Evolutionary conservation across 495 filamentous ascomycete genomes (phyloP).

Genomic region (Podospora pseudocomata): DNA sequence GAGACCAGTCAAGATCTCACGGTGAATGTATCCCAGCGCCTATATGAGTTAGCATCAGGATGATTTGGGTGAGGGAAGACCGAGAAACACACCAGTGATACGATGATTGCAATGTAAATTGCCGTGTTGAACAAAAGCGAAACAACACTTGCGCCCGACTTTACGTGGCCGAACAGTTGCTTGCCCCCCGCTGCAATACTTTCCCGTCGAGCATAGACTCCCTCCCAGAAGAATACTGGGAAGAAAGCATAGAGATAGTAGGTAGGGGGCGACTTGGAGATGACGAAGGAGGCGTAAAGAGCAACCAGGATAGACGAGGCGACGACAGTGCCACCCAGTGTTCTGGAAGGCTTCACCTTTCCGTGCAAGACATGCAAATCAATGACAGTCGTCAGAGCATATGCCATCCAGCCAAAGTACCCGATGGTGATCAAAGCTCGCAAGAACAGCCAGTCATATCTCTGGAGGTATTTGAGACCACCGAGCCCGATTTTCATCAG

Average conservation of each 20-base stretch:
- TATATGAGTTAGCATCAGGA: conserved; percentile 26
- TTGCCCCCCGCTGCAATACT: conserved; percentile 64
- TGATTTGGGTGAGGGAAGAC: background rate
- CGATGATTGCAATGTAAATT: conserved; percentile 67
- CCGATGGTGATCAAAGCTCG: conserved; percentile 88
- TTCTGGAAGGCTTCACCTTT: conserved; percentile 62
- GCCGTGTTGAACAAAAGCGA: conserved; percentile 60
- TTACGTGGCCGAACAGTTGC: conserved; percentile 65
- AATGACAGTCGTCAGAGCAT: conserved; percentile 86
- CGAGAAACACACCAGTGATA: conserved; percentile 69
- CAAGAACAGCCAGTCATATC: conserved; percentile 94
- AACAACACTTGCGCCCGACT: conserved; percentile 51
- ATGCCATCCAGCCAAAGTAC: conserved; percentile 95
- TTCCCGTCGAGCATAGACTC: conserved; percentile 76
- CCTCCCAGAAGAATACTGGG: conserved; percentile 94
- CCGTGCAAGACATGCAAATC: conserved; percentile 85
- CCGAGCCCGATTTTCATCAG: conserved; percentile 74
- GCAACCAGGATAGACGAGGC: conserved; percentile 73
- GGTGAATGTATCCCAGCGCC: conserved; percentile 78
- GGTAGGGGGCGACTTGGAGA: conserved; percentile 73
- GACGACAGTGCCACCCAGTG: conserved; percentile 53
- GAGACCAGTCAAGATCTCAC: conserved; percentile 79
- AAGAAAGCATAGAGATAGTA: conserved; percentile 95
- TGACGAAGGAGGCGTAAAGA: conserved; percentile 72
- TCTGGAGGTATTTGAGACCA: conserved; percentile 91